Conservation (phyloP, 805 yeast species). For the Hanseniaspora lindneri region DNA sequence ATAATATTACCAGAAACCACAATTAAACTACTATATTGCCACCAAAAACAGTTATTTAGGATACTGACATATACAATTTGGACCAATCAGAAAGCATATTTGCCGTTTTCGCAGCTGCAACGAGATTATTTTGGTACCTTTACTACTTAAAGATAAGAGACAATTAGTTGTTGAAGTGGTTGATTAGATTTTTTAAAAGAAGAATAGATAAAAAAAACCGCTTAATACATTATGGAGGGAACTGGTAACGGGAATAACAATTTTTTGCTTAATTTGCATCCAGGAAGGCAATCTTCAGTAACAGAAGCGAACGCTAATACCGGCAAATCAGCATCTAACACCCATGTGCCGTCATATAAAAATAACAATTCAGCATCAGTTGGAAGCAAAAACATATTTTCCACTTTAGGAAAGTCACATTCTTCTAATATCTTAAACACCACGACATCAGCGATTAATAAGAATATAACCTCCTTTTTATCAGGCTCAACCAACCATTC, state of each 20-base stretch:
- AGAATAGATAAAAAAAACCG: no score
- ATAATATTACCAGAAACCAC: no score
- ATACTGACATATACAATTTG: no score
- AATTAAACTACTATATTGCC: no score
- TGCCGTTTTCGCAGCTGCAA: no score
- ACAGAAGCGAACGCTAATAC: not conserved
- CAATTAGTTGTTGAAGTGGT: no score
- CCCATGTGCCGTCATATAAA: not conserved
- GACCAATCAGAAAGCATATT: no score
- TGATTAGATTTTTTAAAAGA: no score
- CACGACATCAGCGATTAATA: slow-evolving; percentile 2
- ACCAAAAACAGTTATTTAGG: no score
- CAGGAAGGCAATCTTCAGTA: not conserved
- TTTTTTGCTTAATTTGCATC: not conserved
- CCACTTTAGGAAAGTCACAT: slow-evolving; percentile 3
- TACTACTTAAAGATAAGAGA: no score
- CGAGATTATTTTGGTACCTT: no score
- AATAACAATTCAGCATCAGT: not conserved
- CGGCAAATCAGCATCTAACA: not conserved
- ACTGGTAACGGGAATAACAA: not conserved
- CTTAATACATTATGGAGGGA: not conserved
- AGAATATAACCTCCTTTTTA: not conserved
- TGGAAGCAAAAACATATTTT: not conserved
- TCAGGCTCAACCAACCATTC: not conserved
- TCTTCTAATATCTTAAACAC: not conserved